Base-by-base conservation (phyloP, 306 rosid species). In the Elaeagnus macrophylla region DNA sequence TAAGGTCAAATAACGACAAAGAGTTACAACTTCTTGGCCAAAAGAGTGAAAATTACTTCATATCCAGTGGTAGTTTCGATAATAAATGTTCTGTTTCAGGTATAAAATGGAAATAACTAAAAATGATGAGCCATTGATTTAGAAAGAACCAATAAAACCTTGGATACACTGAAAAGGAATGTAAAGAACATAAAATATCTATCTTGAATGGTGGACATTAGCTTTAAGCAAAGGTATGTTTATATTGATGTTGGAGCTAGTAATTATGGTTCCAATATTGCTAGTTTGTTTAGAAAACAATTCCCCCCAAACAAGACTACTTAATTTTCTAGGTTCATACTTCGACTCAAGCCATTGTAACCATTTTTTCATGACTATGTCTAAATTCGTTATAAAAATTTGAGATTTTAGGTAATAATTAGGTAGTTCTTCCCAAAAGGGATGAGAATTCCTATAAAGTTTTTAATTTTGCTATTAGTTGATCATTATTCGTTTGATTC, bases 161-260 rank as follows among this genome's bases (percentile, higher is more conserved):
- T 80, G 78, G 84, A 56, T 60, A 10, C 71, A 14, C n/a, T 69
- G 10, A 74, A 75, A 53, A 83, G 65, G 47, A 77, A 69, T 48
- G 37, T 61, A 56, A 75, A 72, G 66, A 78, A 66, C 47, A 43
- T 80, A 5, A 80, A 77, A 52, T 80, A 77, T 65, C n/a, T 75
- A 38, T 54, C 82, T 67, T 80, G 84, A 2, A 59, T 70, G 76
- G 84, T 57, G 58, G 80, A 80, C 25, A 60, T 77, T 46, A 80
- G 75, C 76, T 80, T 75, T 32, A 80, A 77, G 74, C 65, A 62
- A 17, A 72, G 79, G 39, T 75, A 80, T 48, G 69, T 80, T 8
- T 83, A 80, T 15, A 38, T 83, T 39, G 87, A 83, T 17, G 70
- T 80, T 2, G 93, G 93, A 16, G 80, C 93, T 15, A 66, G 79